phyloP scores from a whole-genome alignment of 805 yeast species.

The Yamadazyma laniorum region DNA sequence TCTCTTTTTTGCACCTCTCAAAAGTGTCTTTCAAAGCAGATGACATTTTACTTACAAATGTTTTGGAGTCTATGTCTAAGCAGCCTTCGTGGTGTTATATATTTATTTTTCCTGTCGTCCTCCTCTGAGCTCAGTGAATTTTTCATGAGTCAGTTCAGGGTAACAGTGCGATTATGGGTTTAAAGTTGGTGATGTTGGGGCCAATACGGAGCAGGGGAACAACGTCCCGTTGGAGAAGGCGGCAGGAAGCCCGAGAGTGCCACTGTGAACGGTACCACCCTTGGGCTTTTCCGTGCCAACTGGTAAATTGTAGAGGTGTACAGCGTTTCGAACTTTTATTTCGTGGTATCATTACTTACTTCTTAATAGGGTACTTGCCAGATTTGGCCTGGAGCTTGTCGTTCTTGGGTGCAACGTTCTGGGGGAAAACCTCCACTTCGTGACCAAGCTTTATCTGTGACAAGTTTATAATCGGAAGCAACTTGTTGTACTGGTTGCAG shows the following conservation, averaged over 20 bases:
- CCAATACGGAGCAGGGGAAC: no score
- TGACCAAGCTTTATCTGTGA: slow-evolving; percentile 51
- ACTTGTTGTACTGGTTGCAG: slow-evolving; percentile 41
- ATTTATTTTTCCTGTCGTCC: neutral
- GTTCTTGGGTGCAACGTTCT: slow-evolving; percentile 1
- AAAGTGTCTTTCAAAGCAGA: slow-evolving; percentile 58
- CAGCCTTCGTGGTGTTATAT: slow-evolving; percentile 1
- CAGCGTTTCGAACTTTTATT: no score
- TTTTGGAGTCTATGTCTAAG: neutral
- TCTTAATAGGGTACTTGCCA: slow-evolving; percentile 4
- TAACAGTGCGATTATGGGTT: slow-evolving; percentile 15
- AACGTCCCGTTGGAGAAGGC: no score
- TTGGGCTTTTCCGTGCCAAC: no score
- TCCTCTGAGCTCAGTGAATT: neutral
- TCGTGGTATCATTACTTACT: no score
- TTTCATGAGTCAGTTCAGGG: slow-evolving; percentile 34
- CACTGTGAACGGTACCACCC: no score
- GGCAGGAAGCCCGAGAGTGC: no score
- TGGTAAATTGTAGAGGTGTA: no score
- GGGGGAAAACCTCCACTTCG: slow-evolving; percentile 46
- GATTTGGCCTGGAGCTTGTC: slow-evolving; percentile 7
- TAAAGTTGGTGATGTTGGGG: neutral
- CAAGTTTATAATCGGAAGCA: slow-evolving; percentile 50
- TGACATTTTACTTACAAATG: slow-evolving; percentile 53
- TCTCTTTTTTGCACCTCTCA: slow-evolving; percentile 56